Evolutionary conservation across 768 basidiomycete species (phyloP).

Genomic region (Lactarius quietus): DNA sequence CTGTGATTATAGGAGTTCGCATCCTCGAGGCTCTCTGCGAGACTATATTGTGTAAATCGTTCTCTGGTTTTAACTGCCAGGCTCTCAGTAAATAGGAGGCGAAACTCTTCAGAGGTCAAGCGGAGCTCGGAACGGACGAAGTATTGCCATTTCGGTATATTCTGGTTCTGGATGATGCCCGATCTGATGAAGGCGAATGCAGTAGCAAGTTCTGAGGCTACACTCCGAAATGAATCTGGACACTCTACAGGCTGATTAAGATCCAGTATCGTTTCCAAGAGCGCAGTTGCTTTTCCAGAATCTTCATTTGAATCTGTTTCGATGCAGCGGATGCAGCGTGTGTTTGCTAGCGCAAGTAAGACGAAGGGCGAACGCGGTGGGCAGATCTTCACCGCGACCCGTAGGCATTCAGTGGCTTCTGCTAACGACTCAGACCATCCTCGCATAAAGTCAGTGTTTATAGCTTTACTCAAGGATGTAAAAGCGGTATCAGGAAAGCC

Average conservation of each 20-base stretch:
- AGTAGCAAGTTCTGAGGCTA: neutral
- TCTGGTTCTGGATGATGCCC: neutral
- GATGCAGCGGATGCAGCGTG: neutral
- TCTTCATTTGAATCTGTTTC: neutral
- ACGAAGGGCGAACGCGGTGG: neutral
- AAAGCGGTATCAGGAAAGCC: no score
- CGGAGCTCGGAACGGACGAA: no score
- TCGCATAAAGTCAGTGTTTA: no score
- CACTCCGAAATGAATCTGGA: no score
- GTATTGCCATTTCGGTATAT: neutral
- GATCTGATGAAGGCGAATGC: neutral
- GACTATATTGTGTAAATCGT: neutral
- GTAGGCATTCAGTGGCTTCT: neutral
- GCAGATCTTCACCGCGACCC: neutral
- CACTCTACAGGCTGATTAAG: neutral
- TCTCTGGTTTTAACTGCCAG: neutral
- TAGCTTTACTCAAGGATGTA: no score
- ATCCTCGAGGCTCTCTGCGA: neutral
- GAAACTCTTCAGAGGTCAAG: neutral
- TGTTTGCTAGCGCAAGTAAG: neutral
- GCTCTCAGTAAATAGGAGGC: neutral
- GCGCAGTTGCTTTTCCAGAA: neutral
- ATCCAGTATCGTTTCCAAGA: neutral
- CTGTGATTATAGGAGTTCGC: neutral
- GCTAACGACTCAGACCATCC: neutral